These are phyloP conservation scores for Luffa acutangula DNA, from an alignment of 306 rosid species.

Conservation along the genomic window DNA sequence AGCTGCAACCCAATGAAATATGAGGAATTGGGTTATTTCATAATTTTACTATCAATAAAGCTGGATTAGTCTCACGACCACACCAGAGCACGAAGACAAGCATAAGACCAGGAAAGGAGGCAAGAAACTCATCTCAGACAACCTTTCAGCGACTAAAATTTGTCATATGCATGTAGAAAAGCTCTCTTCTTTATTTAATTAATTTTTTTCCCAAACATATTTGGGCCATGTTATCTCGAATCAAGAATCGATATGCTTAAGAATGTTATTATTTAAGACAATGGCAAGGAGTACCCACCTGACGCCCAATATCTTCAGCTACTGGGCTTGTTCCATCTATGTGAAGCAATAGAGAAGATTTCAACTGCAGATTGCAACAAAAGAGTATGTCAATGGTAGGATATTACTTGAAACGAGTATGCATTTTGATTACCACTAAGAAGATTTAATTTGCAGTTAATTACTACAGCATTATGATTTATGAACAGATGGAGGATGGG, in stretches of 20 bases:
- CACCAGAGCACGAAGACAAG: background rate
- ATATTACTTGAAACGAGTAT: background rate
- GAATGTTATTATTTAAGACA: background rate
- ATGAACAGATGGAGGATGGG: background rate
- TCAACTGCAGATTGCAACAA: conserved; percentile 57
- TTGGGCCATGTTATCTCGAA: background rate
- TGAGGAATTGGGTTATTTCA: background rate
- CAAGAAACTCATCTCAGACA: background rate
- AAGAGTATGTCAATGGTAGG: background rate
- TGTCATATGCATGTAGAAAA: background rate
- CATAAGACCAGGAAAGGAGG: background rate
- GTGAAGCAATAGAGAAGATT: conserved; percentile 82
- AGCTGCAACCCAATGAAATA: conserved; percentile 29
- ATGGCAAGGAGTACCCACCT: conserved; percentile 30
- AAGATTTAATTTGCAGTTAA: background rate
- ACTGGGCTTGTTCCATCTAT: conserved; percentile 81
- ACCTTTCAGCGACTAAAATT: background rate
- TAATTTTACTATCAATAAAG: background rate
- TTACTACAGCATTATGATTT: too few species aligned
- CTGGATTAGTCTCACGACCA: background rate
- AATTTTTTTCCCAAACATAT: background rate
- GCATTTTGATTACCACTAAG: background rate
- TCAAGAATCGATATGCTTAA: background rate
- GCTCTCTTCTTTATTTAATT: background rate
- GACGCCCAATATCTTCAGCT: conserved; percentile 95